Evolutionary conservation across 2,329 filamentous ascomycete genomes (phyloP).

Genomic region (Fusarium zealandicum): DNA sequence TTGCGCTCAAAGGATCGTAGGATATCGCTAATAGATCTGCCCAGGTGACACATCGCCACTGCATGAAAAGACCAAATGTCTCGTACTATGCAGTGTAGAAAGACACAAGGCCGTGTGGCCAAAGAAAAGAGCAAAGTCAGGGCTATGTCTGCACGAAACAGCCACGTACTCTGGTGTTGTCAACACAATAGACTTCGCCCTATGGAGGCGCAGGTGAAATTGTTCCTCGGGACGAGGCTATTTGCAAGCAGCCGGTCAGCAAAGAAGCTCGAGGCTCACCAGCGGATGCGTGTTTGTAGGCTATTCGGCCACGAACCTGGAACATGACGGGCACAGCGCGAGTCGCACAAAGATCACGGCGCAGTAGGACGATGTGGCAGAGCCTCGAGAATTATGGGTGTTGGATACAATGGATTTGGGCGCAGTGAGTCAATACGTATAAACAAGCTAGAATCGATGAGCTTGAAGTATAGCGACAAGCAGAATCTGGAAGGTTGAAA

Average conservation of each 20-base stretch:
- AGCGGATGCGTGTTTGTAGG: background rate
- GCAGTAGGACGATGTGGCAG: background rate
- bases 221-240: conserved; percentile 73
- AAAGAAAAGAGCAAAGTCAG: background rate
- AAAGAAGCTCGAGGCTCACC: background rate
- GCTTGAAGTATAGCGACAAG: background rate
- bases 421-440: background rate
- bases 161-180: conserved; percentile 74
- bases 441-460: background rate
- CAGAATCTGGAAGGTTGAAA: background rate
- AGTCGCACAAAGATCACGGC: conserved; percentile 4
- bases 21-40: no score
- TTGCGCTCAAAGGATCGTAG: background rate
- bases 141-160: background rate
- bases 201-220: conserved; percentile 81
- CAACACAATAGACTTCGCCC: conserved; percentile 82
- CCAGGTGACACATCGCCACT: no score
- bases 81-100: no score
- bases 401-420: no score
- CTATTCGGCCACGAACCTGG: conserved; percentile 34
- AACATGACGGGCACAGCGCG: conserved; percentile 32
- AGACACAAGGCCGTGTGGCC: background rate
- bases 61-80: no score
- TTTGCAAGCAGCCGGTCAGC: conserved; percentile 14
- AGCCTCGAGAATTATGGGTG: background rate